A percentile compares a stretch with the other conserved stretches of the same genome.
phyloP scores from a whole-genome alignment of 2,329 filamentous ascomycete species.

The Pezicula neosporulosa region DNA sequence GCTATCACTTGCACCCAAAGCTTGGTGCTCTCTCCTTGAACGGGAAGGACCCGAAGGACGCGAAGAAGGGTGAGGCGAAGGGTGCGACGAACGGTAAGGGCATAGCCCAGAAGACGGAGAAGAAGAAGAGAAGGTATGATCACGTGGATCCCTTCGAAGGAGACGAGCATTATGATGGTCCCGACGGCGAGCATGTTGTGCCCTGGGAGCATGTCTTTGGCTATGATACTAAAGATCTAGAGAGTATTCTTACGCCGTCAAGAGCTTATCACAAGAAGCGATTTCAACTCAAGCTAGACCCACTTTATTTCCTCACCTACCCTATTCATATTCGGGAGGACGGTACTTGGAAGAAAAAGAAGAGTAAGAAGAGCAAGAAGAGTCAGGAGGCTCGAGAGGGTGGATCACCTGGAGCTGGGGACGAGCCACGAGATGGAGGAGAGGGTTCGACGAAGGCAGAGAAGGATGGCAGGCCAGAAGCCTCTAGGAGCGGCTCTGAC shows the following conservation, averaged over 20 bases:
- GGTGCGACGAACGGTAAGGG: too few relatives aligned
- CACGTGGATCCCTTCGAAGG: conserved; percentile 19
- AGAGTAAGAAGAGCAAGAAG: conserved; percentile 37
- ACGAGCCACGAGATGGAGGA: conserved; percentile 5
- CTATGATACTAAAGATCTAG: conserved; percentile 72
- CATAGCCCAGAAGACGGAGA: conserved; percentile 6
- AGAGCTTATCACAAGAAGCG: conserved; percentile 74
- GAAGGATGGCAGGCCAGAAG: conserved; percentile 16
- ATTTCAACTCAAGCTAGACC: conserved; percentile 80
- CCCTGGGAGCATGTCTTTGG: conserved; percentile 73
- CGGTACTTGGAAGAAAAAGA: conserved; percentile 72
- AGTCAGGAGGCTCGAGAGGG: conserved; percentile 31
- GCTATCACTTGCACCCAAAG: conserved; percentile 33
- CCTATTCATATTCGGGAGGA: conserved; percentile 79
- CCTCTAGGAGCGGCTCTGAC: conserved; percentile 12
- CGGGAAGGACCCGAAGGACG: conserved; percentile 4
- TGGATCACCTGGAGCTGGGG: conserved; percentile 23
- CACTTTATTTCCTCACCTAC: conserved; percentile 76
- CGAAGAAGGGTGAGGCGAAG: too few relatives aligned
- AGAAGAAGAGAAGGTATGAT: conserved; percentile 6
- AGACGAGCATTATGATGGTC: conserved; percentile 46
- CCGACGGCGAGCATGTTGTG: conserved; percentile 53
- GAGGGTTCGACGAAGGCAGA: conserved; percentile 19
- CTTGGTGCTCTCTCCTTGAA: conserved; percentile 18
- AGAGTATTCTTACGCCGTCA: conserved; percentile 74